phyloP scores from a whole-genome alignment of 805 yeast species.

The Wickerhamomyces bisporus region DNA sequence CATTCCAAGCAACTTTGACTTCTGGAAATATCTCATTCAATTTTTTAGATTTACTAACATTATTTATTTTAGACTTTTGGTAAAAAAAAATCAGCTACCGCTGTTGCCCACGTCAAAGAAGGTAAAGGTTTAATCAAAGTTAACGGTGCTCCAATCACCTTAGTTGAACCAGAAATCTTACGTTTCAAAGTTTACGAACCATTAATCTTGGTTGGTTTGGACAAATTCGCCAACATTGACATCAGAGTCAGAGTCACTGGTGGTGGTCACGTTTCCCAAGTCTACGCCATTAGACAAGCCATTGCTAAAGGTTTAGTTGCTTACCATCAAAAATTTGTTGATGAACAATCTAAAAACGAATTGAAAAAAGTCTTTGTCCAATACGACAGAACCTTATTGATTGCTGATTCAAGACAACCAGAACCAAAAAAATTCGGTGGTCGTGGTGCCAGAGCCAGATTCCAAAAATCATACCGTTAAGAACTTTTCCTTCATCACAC shows the following conservation, averaged over 20 bases:
- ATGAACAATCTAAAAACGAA: conserved; percentile 99
- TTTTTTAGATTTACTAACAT: conserved; percentile 26
- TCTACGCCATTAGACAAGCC: conserved; percentile 99
- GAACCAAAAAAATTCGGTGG: conserved; percentile 99
- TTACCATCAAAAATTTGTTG: conserved; percentile 98
- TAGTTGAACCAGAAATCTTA: conserved; percentile 98
- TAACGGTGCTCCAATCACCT: conserved; percentile 98
- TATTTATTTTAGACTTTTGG: conserved; percentile 79
- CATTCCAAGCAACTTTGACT: too few species aligned
- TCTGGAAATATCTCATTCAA: too few species aligned
- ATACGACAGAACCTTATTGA: conserved; percentile 99
- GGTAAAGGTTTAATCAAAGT: conserved; percentile 99
- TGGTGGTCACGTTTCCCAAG: conserved; percentile 99
- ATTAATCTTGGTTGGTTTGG: conserved; percentile 95
- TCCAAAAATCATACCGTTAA: conserved; percentile 99
- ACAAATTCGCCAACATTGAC: conserved; percentile 97
- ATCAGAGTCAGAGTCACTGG: conserved; percentile 99
- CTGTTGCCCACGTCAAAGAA: conserved; percentile 99
- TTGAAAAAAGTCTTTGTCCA: conserved; percentile 95
- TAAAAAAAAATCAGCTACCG: conserved; percentile 99
- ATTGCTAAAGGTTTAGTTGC: conserved; percentile 99
- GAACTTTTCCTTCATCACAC: conserved; percentile 12
- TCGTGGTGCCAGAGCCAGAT: conserved; percentile 99
- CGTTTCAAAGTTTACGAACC: conserved; percentile 99
- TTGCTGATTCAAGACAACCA: conserved; percentile 99